These are phyloP conservation scores for Beta corolliflora DNA, from an alignment of 179 eudicot genomes.

Conservation along the genomic window DNA sequence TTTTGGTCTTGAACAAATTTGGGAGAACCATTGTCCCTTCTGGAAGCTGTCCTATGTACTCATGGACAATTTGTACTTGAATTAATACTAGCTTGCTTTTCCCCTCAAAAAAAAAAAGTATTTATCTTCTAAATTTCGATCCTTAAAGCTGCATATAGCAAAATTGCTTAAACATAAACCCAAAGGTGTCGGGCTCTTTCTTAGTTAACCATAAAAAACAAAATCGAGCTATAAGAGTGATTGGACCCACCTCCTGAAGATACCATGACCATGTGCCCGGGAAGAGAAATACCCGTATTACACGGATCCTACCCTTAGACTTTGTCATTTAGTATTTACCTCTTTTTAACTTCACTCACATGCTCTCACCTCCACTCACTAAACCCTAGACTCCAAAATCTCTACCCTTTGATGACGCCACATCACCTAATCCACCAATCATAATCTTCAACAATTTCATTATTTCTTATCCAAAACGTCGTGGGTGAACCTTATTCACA, in stretches of 20 bases:
- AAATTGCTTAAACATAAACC: too few relatives aligned
- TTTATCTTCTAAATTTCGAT: too few relatives aligned
- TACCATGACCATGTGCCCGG: conserved; percentile 28
- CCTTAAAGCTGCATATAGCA: too few relatives aligned
- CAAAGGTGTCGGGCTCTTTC: too few relatives aligned
- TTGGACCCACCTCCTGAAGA: not conserved
- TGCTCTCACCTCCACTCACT: not conserved
- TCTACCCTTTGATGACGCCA: not conserved
- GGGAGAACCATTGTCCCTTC: too few relatives aligned
- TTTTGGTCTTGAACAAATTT: too few relatives aligned
- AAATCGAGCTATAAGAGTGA: not conserved
- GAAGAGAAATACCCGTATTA: conserved; percentile 20
- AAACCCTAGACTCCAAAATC: not conserved
- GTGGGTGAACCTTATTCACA: too few relatives aligned
- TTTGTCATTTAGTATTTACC: conserved; percentile 16
- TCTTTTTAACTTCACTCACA: not conserved
- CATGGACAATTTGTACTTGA: too few relatives aligned
- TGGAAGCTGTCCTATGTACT: too few relatives aligned
- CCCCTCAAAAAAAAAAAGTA: too few relatives aligned
- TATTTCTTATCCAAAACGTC: too few relatives aligned
- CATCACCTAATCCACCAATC: not conserved
- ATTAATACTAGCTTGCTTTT: too few relatives aligned
- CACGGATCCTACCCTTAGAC: conserved; percentile 28
- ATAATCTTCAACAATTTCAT: not conserved
- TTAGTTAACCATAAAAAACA: not conserved